These are phyloP conservation scores for Cardiospermum halicacabum DNA, from an alignment of 345 rosid genomes.

Conservation along the genomic window DNA sequence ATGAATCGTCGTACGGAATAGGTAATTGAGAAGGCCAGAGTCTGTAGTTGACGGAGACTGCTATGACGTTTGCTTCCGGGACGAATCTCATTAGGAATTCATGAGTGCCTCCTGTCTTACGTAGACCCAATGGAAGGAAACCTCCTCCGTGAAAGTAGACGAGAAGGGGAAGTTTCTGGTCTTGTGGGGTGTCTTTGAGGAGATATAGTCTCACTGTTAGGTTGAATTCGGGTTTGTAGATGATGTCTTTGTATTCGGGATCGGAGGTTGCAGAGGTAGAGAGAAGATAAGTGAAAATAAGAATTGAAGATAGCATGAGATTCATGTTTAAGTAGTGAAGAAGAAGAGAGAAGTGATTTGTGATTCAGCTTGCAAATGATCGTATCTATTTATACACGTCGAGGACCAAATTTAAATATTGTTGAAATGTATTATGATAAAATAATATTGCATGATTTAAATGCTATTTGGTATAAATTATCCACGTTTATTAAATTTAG, in stretches of 20 bases:
- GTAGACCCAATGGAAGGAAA: conserved; percentile 28
- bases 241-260: conserved; percentile 41
- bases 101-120: conserved; percentile 20
- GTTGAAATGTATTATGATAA: too few relatives aligned
- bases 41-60: conserved; percentile 33
- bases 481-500: too few relatives aligned
- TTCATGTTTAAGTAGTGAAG: too few relatives aligned
- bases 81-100: conserved; percentile 14
- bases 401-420: too few relatives aligned
- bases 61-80: conserved; percentile 19
- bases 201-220: conserved; percentile 34
- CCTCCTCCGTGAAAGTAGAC: conserved; percentile 31
- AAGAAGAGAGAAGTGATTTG: too few relatives aligned
- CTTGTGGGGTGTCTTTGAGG: conserved; percentile 16
- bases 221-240: conserved; percentile 12
- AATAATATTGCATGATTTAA: too few relatives aligned
- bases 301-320: too few relatives aligned
- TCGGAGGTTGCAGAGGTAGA: conserved; percentile 32
- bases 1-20: conserved; percentile 20
- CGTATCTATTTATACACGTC: too few relatives aligned
- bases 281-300: too few relatives aligned
- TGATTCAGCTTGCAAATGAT: too few relatives aligned
- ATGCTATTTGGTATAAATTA: too few relatives aligned
- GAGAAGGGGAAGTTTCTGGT: conserved; percentile 32
- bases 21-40: conserved; percentile 21